Evolutionary conservation across 371 early-diverging fungal genomes (phyloP).

Genomic region (Conidiobolus incongruus): DNA sequence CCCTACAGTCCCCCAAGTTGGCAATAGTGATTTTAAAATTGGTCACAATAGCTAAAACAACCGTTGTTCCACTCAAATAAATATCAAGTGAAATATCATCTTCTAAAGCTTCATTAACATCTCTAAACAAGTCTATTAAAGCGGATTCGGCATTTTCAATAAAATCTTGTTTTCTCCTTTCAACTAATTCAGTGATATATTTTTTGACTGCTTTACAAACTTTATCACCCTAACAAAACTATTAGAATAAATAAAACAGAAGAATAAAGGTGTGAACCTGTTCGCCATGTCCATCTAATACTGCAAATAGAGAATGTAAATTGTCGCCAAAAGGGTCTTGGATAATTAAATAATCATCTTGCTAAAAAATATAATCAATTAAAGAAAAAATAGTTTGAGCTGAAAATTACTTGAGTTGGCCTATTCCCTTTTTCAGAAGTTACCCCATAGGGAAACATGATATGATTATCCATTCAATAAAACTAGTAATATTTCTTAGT

Average conservation of each 20-base stretch:
- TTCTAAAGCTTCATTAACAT: not conserved
- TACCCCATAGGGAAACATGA: not conserved
- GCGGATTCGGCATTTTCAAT: not conserved
- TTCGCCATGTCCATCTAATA: constrained; percentile 4
- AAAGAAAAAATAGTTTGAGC: no score
- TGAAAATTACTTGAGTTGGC: constrained; percentile 3
- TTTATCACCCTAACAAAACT: constrained; percentile 1
- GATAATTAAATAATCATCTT: constrained; percentile 4
- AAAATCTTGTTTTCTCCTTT: not conserved
- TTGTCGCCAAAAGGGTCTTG: not conserved
- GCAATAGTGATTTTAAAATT: no score
- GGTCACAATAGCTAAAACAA: no score
- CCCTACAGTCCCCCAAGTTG: no score
- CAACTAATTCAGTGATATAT: no score
- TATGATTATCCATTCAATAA: no score
- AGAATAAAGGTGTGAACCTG: not conserved
- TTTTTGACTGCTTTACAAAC: constrained; percentile 3
- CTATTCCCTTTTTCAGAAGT: not conserved
- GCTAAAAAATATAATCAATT: constrained; percentile 5
- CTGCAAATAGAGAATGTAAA: constrained; percentile 1
- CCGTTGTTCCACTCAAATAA: no score
- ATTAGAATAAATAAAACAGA: not conserved
- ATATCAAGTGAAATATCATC: not conserved
- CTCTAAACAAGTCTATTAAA: no score
- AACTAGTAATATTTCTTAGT: no score